phyloP scores from a whole-genome alignment of 805 yeast genomes.

The Metschnikowia matae region DNA sequence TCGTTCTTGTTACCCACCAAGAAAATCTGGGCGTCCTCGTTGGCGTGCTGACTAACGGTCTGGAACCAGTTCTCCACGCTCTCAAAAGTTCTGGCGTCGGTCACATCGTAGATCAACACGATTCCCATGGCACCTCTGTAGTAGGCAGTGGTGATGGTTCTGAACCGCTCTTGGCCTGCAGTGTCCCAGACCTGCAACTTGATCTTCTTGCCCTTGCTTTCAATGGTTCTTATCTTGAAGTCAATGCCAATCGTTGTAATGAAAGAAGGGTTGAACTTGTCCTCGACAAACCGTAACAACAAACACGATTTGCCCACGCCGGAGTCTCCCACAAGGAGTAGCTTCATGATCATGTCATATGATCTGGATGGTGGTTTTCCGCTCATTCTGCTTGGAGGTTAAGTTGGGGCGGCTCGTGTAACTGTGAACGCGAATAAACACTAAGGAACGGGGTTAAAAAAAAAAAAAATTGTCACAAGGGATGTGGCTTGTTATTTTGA shows the following conservation, averaged over 20 bases:
- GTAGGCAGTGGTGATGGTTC: constrained; percentile 91
- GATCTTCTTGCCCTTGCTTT: constrained; percentile 86
- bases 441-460: not conserved
- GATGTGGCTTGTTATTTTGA: not conserved
- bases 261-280: constrained; percentile 92
- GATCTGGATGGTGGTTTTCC: constrained; percentile 65
- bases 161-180: constrained; percentile 95
- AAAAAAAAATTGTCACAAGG: not conserved
- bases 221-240: constrained; percentile 94
- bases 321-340: constrained; percentile 90
- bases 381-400: constrained; percentile 38
- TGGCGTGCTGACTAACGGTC: constrained; percentile 94
- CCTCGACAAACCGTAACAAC: constrained; percentile 88
- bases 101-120: constrained; percentile 77
- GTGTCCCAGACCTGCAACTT: constrained; percentile 97
- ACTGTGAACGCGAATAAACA: not conserved
- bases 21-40: constrained; percentile 90
- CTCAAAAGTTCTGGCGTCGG: constrained; percentile 87
- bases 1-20: constrained; percentile 96
- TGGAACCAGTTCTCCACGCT: constrained; percentile 93
- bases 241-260: constrained; percentile 98
- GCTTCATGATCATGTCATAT: constrained; percentile 87
- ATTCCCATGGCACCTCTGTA: constrained; percentile 90
- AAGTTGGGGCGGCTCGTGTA: not conserved
- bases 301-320: constrained; percentile 88